These are phyloP conservation scores for Starmera amethionina DNA, from an alignment of 805 yeast species.

Conservation along the genomic window DNA sequence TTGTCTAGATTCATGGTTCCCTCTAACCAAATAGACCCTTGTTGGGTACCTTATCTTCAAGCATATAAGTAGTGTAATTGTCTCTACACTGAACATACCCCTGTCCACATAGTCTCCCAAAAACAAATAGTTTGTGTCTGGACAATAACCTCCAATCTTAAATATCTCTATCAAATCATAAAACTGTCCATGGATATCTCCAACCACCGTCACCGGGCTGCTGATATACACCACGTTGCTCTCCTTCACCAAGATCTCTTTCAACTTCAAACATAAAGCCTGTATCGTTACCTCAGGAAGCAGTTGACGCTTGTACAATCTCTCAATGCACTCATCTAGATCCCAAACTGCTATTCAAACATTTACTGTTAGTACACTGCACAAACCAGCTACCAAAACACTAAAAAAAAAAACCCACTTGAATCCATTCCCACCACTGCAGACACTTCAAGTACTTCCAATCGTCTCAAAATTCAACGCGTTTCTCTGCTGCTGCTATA, in stretches of 20 bases:
- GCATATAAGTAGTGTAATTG: conserved; percentile 74
- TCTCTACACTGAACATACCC: conserved; percentile 89
- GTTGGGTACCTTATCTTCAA: conserved; percentile 82
- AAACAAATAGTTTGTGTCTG: conserved; percentile 87
- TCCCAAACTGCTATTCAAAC: conserved; percentile 22
- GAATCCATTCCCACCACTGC: no score
- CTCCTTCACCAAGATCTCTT: conserved; percentile 68
- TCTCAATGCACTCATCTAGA: conserved; percentile 63
- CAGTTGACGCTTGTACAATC: conserved; percentile 51
- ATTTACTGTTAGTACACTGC: not conserved
- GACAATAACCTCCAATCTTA: conserved; percentile 87
- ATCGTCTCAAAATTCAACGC: no score
- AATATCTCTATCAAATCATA: conserved; percentile 90
- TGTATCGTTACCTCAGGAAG: conserved; percentile 62
- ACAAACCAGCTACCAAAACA: no score
- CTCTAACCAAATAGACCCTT: conserved; percentile 74
- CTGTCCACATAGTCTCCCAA: conserved; percentile 95
- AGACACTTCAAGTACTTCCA: no score
- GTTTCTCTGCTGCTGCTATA: no score
- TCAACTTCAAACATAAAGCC: conserved; percentile 70
- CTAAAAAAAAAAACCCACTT: no score
- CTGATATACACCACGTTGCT: conserved; percentile 79
- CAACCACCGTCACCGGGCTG: conserved; percentile 91
- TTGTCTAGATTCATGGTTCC: conserved; percentile 94
- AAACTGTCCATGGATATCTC: conserved; percentile 96